phyloP scores from a whole-genome alignment of 2,329 filamentous ascomycete genomes.

The Didymella lethalis region DNA sequence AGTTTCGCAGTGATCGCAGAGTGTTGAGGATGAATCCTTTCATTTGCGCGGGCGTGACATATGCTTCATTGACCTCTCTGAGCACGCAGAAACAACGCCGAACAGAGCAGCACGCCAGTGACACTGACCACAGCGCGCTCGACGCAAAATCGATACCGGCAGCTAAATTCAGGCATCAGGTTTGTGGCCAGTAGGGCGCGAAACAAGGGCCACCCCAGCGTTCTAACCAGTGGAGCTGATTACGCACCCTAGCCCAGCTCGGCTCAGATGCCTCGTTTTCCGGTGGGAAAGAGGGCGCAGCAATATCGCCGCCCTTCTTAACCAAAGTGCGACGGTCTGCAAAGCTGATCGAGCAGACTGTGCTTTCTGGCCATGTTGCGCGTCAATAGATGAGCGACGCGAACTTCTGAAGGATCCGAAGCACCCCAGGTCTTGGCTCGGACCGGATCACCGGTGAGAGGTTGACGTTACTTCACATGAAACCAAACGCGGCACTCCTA shows the following conservation, averaged over 20 bases:
- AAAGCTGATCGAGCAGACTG: not conserved
- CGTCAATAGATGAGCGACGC: not conserved
- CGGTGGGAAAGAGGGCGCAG: constrained; percentile 40
- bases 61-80: constrained; percentile 9
- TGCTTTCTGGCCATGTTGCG: not conserved
- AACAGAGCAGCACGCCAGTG: not conserved
- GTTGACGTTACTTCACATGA: constrained; percentile 17
- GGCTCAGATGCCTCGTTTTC: constrained; percentile 33
- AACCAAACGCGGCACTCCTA: constrained; percentile 16
- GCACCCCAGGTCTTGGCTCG: constrained; percentile 14
- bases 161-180: constrained; percentile 30
- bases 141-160: constrained; percentile 1
- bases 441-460: constrained; percentile 14
- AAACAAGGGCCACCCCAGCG: constrained; percentile 32
- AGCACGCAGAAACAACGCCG: constrained; percentile 1
- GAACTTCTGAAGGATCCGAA: not conserved
- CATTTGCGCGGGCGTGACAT: not conserved
- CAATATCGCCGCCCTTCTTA: constrained; percentile 37
- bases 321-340: constrained; percentile 20
- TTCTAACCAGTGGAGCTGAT: constrained; percentile 37
- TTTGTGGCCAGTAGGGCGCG: constrained; percentile 36
- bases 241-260: constrained; percentile 35
- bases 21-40: not conserved
- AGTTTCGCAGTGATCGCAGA: constrained; percentile 16
- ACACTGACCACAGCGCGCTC: not conserved